Conservation (phyloP, 176 grass and related monocot species). For the Musa itinerans region DNA sequence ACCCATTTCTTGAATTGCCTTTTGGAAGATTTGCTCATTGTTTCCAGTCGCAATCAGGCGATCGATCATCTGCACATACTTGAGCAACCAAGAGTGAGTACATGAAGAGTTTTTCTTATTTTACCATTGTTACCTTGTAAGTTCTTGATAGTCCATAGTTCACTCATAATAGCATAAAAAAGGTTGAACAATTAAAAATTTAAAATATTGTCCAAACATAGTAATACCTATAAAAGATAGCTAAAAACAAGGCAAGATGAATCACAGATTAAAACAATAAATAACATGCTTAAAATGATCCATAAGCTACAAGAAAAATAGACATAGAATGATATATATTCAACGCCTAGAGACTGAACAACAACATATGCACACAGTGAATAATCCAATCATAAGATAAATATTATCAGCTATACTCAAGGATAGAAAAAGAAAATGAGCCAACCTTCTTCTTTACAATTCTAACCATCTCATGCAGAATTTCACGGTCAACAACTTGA, state of each 20-base stretch:
- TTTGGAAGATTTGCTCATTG: constrained; percentile 83
- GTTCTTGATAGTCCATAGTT: too few species aligned
- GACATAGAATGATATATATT: background rate
- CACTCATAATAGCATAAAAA: too few species aligned
- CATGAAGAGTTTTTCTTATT: background rate
- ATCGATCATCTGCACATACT: constrained; percentile 50
- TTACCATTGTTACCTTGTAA: too few species aligned
- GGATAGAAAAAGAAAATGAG: background rate
- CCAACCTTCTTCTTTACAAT: constrained; percentile 70
- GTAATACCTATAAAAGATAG: background rate
- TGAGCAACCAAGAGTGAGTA: background rate
- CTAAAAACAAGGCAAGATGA: background rate
- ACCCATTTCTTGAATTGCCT: constrained; percentile 70
- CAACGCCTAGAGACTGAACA: background rate
- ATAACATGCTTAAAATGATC: background rate
- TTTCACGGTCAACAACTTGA: constrained; percentile 68
- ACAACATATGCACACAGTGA: background rate
- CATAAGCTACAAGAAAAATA: background rate
- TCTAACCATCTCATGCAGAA: constrained; percentile 78
- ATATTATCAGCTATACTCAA: background rate
- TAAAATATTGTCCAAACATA: background rate
- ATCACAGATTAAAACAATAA: background rate
- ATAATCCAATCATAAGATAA: background rate
- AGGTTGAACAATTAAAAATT: too few species aligned
- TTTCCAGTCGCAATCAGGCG: constrained; percentile 75